Evolutionary conservation across 192 early-diverging fungal genomes (phyloP).

Genomic region (Podila epicladia): DNA sequence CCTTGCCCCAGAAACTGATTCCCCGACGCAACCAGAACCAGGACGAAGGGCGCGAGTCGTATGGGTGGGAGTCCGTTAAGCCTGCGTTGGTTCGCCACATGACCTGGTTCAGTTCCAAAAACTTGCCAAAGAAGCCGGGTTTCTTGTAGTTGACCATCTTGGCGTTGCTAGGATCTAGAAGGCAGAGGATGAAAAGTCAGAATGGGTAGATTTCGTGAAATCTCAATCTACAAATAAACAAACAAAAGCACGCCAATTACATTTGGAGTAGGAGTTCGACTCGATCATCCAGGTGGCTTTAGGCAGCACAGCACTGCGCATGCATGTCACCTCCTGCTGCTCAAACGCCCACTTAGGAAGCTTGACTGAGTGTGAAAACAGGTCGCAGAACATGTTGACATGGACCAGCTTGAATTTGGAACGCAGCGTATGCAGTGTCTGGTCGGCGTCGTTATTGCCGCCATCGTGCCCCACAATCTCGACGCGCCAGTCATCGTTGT

Average conservation of each 20-base stretch:
- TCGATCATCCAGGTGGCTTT: conserved; percentile 87
- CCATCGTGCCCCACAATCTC: conserved; percentile 74
- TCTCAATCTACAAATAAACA: neutral
- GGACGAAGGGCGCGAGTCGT: conserved; percentile 87
- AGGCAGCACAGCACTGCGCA: conserved; percentile 75
- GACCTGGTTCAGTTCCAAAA: conserved; percentile 83
- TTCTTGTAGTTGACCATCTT: conserved; percentile 67
- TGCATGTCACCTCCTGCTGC: conserved; percentile 94
- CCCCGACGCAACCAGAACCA: conserved; percentile 91
- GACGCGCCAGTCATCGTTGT: conserved; percentile 92
- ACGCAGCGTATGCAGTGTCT: conserved; percentile 66
- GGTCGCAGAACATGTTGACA: conserved; percentile 74
- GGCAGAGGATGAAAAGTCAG: conserved; percentile 16
- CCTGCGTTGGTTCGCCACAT: conserved; percentile 93
- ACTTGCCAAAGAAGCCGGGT: conserved; percentile 86
- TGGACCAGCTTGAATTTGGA: conserved; percentile 82
- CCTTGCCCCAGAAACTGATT: conserved; percentile 86
- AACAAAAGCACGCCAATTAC: conserved; percentile 37
- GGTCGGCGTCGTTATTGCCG: conserved; percentile 57
- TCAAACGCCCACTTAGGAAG: conserved; percentile 95
- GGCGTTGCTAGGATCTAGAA: conserved; percentile 63
- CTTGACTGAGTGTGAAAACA: conserved; percentile 81
- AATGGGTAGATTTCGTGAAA: neutral
- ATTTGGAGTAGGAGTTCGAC: conserved; percentile 57
- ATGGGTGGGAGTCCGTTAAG: conserved; percentile 91